Evolutionary conservation across 2,329 filamentous ascomycete species (phyloP).

Genomic region (Capronia coronata): DNA sequence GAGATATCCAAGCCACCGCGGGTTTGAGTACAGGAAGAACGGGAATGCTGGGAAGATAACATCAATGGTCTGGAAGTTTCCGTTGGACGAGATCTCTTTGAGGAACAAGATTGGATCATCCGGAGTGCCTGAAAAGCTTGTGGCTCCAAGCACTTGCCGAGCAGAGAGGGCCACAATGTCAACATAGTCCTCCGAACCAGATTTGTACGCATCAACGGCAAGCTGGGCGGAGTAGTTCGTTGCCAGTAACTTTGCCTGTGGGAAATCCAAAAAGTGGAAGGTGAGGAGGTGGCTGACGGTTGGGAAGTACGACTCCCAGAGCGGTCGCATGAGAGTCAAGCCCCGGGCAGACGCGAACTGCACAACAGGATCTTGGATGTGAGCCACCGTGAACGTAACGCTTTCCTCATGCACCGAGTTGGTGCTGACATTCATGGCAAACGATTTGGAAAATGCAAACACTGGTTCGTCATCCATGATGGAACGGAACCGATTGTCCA

Average conservation of each 20-base stretch:
- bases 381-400: constrained; percentile 68
- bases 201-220: constrained; percentile 63
- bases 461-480: constrained; percentile 75
- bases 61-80: constrained; percentile 79
- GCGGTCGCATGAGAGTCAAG: constrained; percentile 67
- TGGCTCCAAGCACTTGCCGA: constrained; percentile 72
- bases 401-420: constrained; percentile 32
- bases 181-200: constrained; percentile 67
- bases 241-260: constrained; percentile 57
- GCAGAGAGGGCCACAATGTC: constrained; percentile 73
- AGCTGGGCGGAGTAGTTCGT: constrained; percentile 68
- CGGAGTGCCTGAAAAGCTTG: constrained; percentile 64
- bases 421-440: constrained; percentile 45
- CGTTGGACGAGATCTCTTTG: constrained; percentile 80
- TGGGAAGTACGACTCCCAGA: constrained; percentile 71
- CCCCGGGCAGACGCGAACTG: constrained; percentile 73
- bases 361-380: constrained; percentile 70
- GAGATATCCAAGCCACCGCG: constrained; percentile 70
- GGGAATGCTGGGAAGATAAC: constrained; percentile 83
- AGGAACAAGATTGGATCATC: constrained; percentile 69
- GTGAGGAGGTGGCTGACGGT: constrained; percentile 57
- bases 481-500: constrained; percentile 60
- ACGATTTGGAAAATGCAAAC: constrained; percentile 68
- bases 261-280: constrained; percentile 72
- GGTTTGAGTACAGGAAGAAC: constrained; percentile 81